phyloP scores from a whole-genome alignment of 176 grass and related monocot species.

The Aegilops longissima region DNA sequence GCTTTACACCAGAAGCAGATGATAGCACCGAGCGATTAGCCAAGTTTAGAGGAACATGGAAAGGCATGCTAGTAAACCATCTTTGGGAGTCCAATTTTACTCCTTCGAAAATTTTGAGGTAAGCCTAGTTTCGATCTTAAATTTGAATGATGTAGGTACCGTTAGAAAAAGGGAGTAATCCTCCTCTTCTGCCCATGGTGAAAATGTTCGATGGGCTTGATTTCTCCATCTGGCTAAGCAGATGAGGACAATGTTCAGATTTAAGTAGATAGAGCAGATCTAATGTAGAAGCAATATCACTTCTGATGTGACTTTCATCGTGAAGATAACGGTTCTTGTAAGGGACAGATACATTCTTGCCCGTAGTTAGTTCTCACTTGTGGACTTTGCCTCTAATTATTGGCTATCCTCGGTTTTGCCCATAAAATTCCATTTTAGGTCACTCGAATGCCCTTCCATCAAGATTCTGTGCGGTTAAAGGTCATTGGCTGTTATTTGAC shows the following conservation, averaged over 20 bases:
- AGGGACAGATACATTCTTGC: too few species aligned
- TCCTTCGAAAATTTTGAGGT: constrained; percentile 82
- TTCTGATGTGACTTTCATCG: neutral
- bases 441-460: too few species aligned
- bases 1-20: constrained; percentile 76
- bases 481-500: too few species aligned
- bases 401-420: too few species aligned
- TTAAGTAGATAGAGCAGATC: neutral
- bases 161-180: neutral
- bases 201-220: neutral
- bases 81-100: constrained; percentile 96
- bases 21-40: constrained; percentile 64
- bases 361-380: too few species aligned
- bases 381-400: too few species aligned
- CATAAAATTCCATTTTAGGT: too few species aligned
- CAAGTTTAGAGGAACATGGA: constrained; percentile 76
- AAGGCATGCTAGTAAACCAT: constrained; percentile 70
- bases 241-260: neutral
- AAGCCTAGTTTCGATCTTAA: constrained; percentile 61
- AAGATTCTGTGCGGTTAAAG: too few species aligned
- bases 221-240: neutral
- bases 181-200: neutral
- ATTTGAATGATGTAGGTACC: neutral
- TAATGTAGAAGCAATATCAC: neutral
- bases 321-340: too few species aligned